These are phyloP conservation scores for Kurtzmaniella quercitrusa DNA, from an alignment of 1,139 yeast species.

Conservation along the genomic window DNA sequence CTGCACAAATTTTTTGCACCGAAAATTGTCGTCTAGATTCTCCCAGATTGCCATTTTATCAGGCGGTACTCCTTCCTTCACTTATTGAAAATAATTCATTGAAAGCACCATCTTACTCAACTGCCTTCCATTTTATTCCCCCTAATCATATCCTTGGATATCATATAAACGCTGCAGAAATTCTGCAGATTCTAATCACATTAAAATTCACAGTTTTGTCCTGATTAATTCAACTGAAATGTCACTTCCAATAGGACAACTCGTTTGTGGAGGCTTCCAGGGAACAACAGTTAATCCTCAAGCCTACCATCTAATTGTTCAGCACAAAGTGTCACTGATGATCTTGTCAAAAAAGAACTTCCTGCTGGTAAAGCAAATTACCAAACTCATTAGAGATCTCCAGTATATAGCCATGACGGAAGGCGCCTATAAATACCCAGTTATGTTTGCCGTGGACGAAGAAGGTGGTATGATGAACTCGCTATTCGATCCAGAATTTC, in stretches of 20 bases:
- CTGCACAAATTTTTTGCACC: no score
- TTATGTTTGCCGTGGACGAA: conserved; percentile 74
- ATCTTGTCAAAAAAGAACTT: conserved; percentile 56
- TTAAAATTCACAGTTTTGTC: conserved; percentile 5
- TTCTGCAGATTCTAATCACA: background rate
- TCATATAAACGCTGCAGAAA: background rate
- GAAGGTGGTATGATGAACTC: conserved; percentile 75
- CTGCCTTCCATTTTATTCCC: no score
- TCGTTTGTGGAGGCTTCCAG: conserved; percentile 61
- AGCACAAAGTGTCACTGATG: conserved; percentile 54
- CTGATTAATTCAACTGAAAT: background rate
- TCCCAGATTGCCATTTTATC: no score
- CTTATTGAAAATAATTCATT: no score
- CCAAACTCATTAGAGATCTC: conserved; percentile 48
- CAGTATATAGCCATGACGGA: conserved; percentile 52
- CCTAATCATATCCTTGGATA: no score
- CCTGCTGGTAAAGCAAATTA: conserved; percentile 47
- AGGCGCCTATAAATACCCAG: conserved; percentile 52
- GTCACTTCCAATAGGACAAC: conserved; percentile 40
- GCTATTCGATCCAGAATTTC: conserved; percentile 47
- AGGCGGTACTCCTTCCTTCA: no score
- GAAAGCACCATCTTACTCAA: no score
- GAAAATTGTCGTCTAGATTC: no score
- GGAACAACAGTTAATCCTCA: conserved; percentile 56
- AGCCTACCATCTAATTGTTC: conserved; percentile 51